These are phyloP conservation scores for Chaetomium tenue DNA, from an alignment of 495 filamentous ascomycete genomes.

Conservation along the genomic window DNA sequence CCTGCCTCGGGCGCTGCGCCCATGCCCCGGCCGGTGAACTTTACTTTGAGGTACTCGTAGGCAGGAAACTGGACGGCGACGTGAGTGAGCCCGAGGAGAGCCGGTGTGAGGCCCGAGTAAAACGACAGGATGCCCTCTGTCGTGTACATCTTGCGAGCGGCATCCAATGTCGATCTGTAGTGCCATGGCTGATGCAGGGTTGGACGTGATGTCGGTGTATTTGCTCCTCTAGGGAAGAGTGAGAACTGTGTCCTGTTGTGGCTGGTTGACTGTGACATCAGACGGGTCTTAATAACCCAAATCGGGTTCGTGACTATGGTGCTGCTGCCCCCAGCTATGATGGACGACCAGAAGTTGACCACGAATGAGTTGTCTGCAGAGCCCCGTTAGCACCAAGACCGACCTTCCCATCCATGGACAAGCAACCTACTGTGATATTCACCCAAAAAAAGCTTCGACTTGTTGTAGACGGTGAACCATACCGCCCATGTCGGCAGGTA, in stretches of 20 bases:
- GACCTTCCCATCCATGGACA: not conserved
- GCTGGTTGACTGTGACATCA: constrained; percentile 78
- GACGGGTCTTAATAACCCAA: constrained; percentile 97
- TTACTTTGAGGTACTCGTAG: constrained; percentile 89
- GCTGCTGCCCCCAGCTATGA: constrained; percentile 86
- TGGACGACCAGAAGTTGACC: constrained; percentile 68
- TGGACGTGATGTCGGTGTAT: constrained; percentile 50
- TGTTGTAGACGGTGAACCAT: constrained; percentile 93
- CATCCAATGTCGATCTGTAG: constrained; percentile 82
- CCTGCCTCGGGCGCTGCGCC: constrained; percentile 56
- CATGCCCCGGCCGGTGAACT: constrained; percentile 83
- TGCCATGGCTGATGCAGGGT: constrained; percentile 72
- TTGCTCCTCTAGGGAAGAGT: constrained; percentile 44
- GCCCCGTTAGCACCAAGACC: constrained; percentile 9
- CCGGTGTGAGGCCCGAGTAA: constrained; percentile 92
- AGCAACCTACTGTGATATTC: constrained; percentile 60
- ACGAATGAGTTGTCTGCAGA: constrained; percentile 42
- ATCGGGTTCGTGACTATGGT: constrained; percentile 98
- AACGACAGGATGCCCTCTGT: constrained; percentile 85
- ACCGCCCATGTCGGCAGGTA: constrained; percentile 98
- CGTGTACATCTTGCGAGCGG: constrained; percentile 90
- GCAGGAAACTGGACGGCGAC: constrained; percentile 97
- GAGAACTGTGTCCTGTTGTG: constrained; percentile 40
- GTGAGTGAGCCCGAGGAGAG: constrained; percentile 86
- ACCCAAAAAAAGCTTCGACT: constrained; percentile 69